These are phyloP conservation scores for Phytopythium cucurbitacearum DNA, from an alignment of 352 stramenopile genomes.

Conservation along the genomic window DNA sequence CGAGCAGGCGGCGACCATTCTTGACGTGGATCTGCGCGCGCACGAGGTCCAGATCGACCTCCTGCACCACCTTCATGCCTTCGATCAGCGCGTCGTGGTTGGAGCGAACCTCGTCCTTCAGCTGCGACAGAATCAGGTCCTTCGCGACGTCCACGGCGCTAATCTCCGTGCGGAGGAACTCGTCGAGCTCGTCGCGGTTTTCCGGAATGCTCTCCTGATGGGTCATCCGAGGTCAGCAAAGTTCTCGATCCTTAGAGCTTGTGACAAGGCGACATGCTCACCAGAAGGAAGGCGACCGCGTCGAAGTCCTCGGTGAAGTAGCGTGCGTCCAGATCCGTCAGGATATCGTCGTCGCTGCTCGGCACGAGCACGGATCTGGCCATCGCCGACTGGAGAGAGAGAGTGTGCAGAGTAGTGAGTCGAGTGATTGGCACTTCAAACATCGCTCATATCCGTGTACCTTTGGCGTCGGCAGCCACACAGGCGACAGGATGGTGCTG, in stretches of 20 bases:
- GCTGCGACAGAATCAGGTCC: slow-evolving; percentile 62
- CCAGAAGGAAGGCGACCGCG: slow-evolving; percentile 56
- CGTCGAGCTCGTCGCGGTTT: slow-evolving; percentile 36
- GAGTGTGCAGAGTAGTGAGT: background rate
- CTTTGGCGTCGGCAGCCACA: slow-evolving; percentile 28
- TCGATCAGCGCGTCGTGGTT: slow-evolving; percentile 81
- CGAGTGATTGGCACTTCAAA: background rate
- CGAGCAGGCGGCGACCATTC: slow-evolving; percentile 69
- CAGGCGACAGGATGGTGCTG: slow-evolving; percentile 19
- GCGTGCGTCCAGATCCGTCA: slow-evolving; percentile 66
- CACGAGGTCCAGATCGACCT: slow-evolving; percentile 83
- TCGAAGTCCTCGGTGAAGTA: slow-evolving; percentile 86
- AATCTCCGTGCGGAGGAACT: slow-evolving; percentile 80
- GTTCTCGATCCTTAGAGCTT: background rate
- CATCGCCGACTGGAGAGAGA: slow-evolving; percentile 19
- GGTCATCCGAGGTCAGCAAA: background rate
- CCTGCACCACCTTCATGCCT: slow-evolving; percentile 85
- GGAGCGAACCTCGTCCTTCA: slow-evolving; percentile 79
- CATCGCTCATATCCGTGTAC: slow-evolving; percentile 14
- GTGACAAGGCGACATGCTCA: slow-evolving; percentile 11
- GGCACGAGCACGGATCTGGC: slow-evolving; percentile 65
- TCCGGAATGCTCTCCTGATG: slow-evolving; percentile 62
- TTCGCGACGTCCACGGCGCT: slow-evolving; percentile 77
- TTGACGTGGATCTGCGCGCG: slow-evolving; percentile 86
- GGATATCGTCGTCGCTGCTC: slow-evolving; percentile 53